Percentiles rank a stretch among this genome's conserved stretches.
Evolutionary conservation across 1,284 basidiomycete species (phyloP).

Genomic region (Lentinus polychrous): DNA sequence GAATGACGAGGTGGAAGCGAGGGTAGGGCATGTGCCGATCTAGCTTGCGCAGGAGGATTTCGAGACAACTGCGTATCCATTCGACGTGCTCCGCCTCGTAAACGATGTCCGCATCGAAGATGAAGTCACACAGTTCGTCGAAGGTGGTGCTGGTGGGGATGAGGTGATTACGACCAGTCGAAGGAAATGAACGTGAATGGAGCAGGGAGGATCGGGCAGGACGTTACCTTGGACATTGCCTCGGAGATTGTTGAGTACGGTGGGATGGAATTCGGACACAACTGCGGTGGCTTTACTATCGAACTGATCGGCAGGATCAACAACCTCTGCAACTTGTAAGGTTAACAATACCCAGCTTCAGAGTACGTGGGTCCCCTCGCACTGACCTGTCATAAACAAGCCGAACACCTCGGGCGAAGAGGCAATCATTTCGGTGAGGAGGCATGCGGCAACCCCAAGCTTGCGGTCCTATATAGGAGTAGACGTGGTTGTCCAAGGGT

Average conservation of each 20-base stretch:
- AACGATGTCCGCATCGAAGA: constrained; percentile 72
- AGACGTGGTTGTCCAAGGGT: constrained; percentile 69
- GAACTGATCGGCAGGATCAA: not conserved
- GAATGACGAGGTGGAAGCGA: constrained; percentile 69
- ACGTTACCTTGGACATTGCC: constrained; percentile 64
- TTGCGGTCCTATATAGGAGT: constrained; percentile 76
- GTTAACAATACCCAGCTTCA: constrained; percentile 86
- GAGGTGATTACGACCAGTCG: constrained; percentile 66
- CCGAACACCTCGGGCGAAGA: constrained; percentile 52
- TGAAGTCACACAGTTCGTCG: constrained; percentile 50
- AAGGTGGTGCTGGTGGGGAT: constrained; percentile 17
- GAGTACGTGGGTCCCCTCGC: constrained; percentile 38
- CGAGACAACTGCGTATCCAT: constrained; percentile 60
- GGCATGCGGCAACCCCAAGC: constrained; percentile 87
- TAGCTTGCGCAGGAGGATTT: constrained; percentile 43
- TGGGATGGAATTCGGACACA: constrained; percentile 75
- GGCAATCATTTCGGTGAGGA: constrained; percentile 73
- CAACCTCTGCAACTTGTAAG: constrained; percentile 40
- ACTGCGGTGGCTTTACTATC: constrained; percentile 38
- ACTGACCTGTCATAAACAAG: constrained; percentile 17
- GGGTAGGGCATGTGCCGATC: constrained; percentile 9
- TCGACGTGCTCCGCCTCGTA: constrained; percentile 64
- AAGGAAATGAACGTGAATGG: constrained; percentile 33
- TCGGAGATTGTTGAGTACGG: constrained; percentile 66
- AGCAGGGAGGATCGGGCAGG: constrained; percentile 8